Evolutionary conservation across 169 alveolate genomes (phyloP).

Genomic region (Plasmodium blacklocki): DNA sequence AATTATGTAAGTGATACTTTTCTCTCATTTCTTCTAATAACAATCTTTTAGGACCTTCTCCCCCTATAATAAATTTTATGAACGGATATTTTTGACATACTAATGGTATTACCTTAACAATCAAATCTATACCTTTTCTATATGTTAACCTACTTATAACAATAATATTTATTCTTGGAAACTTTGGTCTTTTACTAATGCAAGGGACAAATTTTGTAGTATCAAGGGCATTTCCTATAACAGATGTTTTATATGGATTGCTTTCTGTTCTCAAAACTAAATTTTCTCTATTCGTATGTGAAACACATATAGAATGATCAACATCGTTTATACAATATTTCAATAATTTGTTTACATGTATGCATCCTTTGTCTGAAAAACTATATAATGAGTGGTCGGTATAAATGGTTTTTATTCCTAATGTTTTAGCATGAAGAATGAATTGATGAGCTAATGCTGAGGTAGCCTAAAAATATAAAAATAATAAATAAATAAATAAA

Average conservation of each 20-base stretch:
- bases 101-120: constrained; percentile 96
- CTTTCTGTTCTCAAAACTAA: constrained; percentile 94
- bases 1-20: constrained; percentile 92
- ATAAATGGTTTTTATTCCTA: constrained; percentile 92
- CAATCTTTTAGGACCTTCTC: constrained; percentile 98
- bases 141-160: constrained; percentile 96
- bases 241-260: constrained; percentile 93
- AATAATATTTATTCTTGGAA: constrained; percentile 92
- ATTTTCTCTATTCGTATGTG: constrained; percentile 96
- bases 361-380: constrained; percentile 95
- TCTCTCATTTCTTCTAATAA: constrained; percentile 95
- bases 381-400: constrained; percentile 99
- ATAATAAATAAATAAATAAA: background rate
- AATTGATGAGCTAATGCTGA: constrained; percentile 75
- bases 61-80: constrained; percentile 92
- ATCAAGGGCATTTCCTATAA: constrained; percentile 91
- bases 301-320: constrained; percentile 95
- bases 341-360: constrained; percentile 93
- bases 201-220: constrained; percentile 84
- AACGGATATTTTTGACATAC: constrained; percentile 95
- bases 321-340: constrained; percentile 77
- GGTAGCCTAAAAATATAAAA: constrained; percentile 27
- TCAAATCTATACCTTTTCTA: constrained; percentile 98
- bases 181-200: constrained; percentile 83
- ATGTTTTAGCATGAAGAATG: constrained; percentile 61